Evolutionary conservation across 208 protist genomes (phyloP).

Genomic region (Crithidia brevicula): DNA sequence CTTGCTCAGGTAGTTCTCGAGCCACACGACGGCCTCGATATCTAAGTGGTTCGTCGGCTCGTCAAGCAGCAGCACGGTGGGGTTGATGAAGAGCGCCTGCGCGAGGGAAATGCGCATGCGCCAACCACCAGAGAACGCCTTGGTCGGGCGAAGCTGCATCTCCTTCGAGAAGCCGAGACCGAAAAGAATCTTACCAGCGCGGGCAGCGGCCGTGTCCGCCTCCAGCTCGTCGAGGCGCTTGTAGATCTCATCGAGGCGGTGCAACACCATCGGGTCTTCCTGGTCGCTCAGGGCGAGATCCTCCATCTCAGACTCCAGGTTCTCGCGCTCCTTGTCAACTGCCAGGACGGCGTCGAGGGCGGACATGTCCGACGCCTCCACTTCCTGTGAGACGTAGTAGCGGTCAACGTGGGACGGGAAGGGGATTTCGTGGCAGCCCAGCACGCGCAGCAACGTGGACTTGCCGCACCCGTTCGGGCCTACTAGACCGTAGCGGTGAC

Average conservation of each 20-base stretch:
- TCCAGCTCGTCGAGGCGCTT: conserved; percentile 94
- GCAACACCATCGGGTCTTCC: conserved; percentile 72
- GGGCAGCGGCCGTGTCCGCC: conserved; percentile 81
- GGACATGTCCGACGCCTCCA: conserved; percentile 81
- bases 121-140: conserved; percentile 96
- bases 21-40: conserved; percentile 96
- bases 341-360: conserved; percentile 87
- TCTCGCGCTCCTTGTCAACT: conserved; percentile 83
- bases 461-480: conserved; percentile 94
- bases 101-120: conserved; percentile 97
- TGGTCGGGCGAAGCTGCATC: conserved; percentile 82
- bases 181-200: conserved; percentile 92
- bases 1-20: conserved; percentile 95
- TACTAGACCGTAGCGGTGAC: conserved; percentile 90
- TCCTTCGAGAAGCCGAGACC: conserved; percentile 95
- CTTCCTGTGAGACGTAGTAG: conserved; percentile 98
- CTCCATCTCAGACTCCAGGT: conserved; percentile 83
- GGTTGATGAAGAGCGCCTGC: conserved; percentile 95
- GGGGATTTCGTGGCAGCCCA: conserved; percentile 88
- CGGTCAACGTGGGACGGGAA: conserved; percentile 95
- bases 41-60: conserved; percentile 98
- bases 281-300: conserved; percentile 82
- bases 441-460: conserved; percentile 89
- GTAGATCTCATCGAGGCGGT: conserved; percentile 92
- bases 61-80: conserved; percentile 96